Base-by-base conservation (phyloP, 441 rosid species). In the Euphorbia celastroides region DNA sequence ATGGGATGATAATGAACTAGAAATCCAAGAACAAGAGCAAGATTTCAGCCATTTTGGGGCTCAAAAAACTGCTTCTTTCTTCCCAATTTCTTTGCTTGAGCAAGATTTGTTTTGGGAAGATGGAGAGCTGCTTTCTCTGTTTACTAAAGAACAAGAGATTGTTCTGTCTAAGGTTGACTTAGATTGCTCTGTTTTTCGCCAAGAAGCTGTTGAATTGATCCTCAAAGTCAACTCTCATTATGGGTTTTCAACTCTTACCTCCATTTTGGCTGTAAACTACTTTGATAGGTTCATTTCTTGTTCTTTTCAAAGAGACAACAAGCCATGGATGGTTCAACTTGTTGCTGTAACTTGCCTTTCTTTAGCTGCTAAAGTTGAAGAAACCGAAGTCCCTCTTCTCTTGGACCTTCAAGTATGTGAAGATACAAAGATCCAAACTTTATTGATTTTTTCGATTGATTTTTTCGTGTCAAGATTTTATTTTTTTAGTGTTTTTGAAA, bases 321-420 rank as follows among this genome's bases (percentile, higher is more conserved):
- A 79, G 79, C 90, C 96, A 23, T 93, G 99, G 99, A 89, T 82
- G 97, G 84, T 88, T 69, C 99, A 86, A 75, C 90, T 93, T 17
- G 82, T 83, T 31, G 89, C 96, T 13, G 92, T 93, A 1, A 76
- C 96, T 56, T 91, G 96, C 59, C 89, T 93, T 72, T 89, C 96
- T 59, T 66, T 93, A 55, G 93, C 99, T 65, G 97, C 96, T 10
- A 93, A 93, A 85, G 87, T 93, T 32, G 99, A 93, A 74, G 99
- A 93, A 79, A 91, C 82, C 48, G 83, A 88, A 65, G 96, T 81
- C 42, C 97, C 95, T 72, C 86, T 88, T 68, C 92, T 93, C 50
- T 57, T 86, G 51, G 93, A 91, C 76, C 83, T 91, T 38, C 99
- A 93, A 77, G 99, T 90, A 84, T 3, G 38, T 34, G 9, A n/a